Evolutionary conservation across 257 asterid genomes (phyloP).

Genomic region (Salvia miltiorrhiza): DNA sequence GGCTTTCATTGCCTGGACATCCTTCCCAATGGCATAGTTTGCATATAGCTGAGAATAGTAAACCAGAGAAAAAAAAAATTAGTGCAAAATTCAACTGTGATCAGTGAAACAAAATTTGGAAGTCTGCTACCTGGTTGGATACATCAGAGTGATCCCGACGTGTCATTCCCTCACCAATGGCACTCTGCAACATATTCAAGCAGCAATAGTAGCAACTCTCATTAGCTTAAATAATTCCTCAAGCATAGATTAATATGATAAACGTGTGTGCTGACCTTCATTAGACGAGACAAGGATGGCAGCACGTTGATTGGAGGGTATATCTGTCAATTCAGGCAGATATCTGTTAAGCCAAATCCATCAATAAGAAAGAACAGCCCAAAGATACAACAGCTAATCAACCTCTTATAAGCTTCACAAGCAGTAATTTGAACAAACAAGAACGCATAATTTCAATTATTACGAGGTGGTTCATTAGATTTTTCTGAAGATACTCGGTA

Average conservation of each 20-base stretch:
- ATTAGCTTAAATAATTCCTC: not conserved
- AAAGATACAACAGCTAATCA: not conserved
- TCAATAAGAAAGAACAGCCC: not conserved
- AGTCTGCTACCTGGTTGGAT: conserved; percentile 71
- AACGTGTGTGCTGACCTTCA: conserved; percentile 45
- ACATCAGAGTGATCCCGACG: conserved; percentile 96
- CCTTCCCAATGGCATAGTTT: conserved; percentile 82
- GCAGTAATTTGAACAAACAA: conserved; percentile 1
- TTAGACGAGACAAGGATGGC: conserved; percentile 89
- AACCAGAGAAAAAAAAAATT: not conserved
- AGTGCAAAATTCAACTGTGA: not conserved
- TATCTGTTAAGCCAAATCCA: conserved; percentile 11
- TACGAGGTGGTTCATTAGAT: conserved; percentile 8
- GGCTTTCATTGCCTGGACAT: conserved; percentile 89
- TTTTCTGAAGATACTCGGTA: not conserved
- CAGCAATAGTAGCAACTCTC: not conserved
- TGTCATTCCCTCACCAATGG: conserved; percentile 99
- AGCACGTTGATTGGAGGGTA: conserved; percentile 97
- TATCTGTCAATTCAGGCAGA: conserved; percentile 47
- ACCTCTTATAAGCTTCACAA: not conserved
- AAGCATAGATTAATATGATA: conserved; percentile 7
- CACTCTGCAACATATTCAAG: conserved; percentile 60
- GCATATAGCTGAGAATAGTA: conserved; percentile 51
- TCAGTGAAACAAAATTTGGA: not conserved
- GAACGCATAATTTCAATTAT: not conserved